These are phyloP conservation scores for Salinomyces thailandicus DNA, from an alignment of 2,329 filamentous ascomycete species.

Conservation along the genomic window DNA sequence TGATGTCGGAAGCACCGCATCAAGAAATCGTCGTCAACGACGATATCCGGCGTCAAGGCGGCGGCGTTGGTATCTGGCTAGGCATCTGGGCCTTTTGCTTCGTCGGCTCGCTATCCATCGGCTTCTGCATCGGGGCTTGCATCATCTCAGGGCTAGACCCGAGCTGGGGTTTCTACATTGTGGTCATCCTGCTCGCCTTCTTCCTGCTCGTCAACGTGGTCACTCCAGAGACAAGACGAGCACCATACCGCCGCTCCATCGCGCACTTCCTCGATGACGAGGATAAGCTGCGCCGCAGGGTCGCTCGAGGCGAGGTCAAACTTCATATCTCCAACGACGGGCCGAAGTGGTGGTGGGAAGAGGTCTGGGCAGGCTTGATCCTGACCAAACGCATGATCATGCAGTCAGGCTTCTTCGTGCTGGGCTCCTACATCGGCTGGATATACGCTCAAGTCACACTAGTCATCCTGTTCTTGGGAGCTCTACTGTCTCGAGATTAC, in stretches of 20 bases:
- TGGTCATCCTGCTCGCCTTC: constrained; percentile 54
- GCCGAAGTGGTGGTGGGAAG: constrained; percentile 67
- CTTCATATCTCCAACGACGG: constrained; percentile 63
- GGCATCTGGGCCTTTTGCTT: constrained; percentile 70
- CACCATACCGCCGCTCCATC: constrained; percentile 57
- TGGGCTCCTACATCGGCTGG: constrained; percentile 66
- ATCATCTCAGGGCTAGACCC: constrained; percentile 56
- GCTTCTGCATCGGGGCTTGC: constrained; percentile 60
- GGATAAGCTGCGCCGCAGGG: constrained; percentile 40
- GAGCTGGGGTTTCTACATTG: constrained; percentile 66
- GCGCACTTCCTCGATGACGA: constrained; percentile 48
- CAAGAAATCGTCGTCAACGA: constrained; percentile 58
- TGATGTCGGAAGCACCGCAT: constrained; percentile 62
- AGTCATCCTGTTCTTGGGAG: constrained; percentile 59
- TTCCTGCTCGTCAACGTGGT: constrained; percentile 61
- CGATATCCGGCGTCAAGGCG: constrained; percentile 63
- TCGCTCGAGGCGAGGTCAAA: constrained; percentile 65
- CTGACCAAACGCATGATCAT: constrained; percentile 60
- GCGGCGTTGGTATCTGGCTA: constrained; percentile 70
- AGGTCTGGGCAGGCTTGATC: constrained; percentile 59
- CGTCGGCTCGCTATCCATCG: constrained; percentile 59
- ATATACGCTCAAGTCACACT: constrained; percentile 68
- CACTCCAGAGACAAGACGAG: constrained; percentile 60
- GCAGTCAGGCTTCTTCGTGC: constrained; percentile 61
- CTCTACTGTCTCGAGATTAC: constrained; percentile 60